Evolutionary conservation across 176 grass and related monocot species (phyloP).

Genomic region (Oryza coarctata): DNA sequence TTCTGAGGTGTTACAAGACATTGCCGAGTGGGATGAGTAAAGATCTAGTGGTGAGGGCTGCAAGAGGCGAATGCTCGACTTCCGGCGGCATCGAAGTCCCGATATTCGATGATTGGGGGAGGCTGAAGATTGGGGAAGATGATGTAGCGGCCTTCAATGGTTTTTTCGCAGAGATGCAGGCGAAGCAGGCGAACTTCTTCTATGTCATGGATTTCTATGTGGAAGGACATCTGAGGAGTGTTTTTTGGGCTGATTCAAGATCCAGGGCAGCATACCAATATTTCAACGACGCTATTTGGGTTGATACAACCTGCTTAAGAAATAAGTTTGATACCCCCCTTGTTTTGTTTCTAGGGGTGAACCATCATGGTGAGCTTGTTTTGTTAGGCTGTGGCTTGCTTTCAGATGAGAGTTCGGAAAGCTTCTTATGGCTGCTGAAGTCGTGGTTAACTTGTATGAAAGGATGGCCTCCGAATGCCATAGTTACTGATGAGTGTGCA

Average conservation of each 20-base stretch:
- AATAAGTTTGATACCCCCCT: constrained; percentile 57
- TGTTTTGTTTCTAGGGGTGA: constrained; percentile 61
- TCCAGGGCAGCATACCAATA: constrained; percentile 61
- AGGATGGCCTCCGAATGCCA: constrained; percentile 45
- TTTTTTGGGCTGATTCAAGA: constrained; percentile 80
- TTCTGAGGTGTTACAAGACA: constrained; percentile 68
- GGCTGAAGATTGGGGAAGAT: constrained; percentile 55
- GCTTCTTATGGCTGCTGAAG: constrained; percentile 68
- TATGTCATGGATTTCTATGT: constrained; percentile 75
- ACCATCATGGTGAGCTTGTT: constrained; percentile 70
- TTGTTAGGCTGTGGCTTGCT: constrained; percentile 75
- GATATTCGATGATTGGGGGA: constrained; percentile 54
- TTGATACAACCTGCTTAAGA: constrained; percentile 66
- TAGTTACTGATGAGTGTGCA: constrained; percentile 61
- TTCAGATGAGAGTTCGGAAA: constrained; percentile 76
- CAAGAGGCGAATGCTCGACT: constrained; percentile 40
- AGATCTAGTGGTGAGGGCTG: constrained; percentile 62
- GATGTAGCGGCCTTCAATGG: constrained; percentile 46
- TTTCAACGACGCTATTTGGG: constrained; percentile 59
- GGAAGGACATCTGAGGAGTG: constrained; percentile 67
- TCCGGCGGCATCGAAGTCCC: constrained; percentile 41
- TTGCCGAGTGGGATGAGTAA: constrained; percentile 65
- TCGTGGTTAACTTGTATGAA: constrained; percentile 70
- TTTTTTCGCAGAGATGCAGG: constrained; percentile 66
- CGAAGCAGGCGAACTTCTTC: constrained; percentile 68